These are phyloP conservation scores for Fusarium haematococcum DNA, from an alignment of 2,329 filamentous ascomycete genomes.

Conservation along the genomic window DNA sequence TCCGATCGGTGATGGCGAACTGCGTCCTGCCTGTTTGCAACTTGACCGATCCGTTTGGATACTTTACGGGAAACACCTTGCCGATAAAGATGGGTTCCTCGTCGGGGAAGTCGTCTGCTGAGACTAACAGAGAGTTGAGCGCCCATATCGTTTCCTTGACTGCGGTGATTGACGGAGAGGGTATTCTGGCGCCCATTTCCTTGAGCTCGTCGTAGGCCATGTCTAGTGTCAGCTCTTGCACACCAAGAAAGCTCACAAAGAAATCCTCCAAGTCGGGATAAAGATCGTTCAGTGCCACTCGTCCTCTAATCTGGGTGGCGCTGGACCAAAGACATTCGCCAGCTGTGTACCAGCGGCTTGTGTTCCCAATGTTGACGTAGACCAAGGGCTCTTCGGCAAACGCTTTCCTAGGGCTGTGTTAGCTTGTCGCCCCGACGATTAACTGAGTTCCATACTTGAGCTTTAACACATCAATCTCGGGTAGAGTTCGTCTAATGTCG, in stretches of 20 bases:
- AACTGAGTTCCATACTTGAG: slow-evolving; percentile 1
- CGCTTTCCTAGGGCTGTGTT: neutral
- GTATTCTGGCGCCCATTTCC: slow-evolving; percentile 14
- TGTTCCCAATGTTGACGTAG: slow-evolving; percentile 9
- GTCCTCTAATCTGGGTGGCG: slow-evolving; percentile 44
- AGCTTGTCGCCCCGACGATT: neutral
- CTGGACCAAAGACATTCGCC: slow-evolving; percentile 52
- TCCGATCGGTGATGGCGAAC: slow-evolving; percentile 53
- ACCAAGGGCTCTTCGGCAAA: slow-evolving; percentile 27
- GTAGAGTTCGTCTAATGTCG: neutral
- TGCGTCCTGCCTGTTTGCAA: slow-evolving; percentile 24
- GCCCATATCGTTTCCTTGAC: slow-evolving; percentile 48
- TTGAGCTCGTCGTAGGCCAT: slow-evolving; percentile 50
- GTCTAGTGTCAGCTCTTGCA: slow-evolving; percentile 43
- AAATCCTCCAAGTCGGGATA: slow-evolving; percentile 47
- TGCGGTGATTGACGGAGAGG: slow-evolving; percentile 25
- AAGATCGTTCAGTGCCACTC: slow-evolving; percentile 40
- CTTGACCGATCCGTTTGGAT: slow-evolving; percentile 25
- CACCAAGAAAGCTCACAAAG: slow-evolving; percentile 46
- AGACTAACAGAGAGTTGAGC: slow-evolving; percentile 48
- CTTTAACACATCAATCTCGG: neutral
- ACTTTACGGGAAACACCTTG: slow-evolving; percentile 40
- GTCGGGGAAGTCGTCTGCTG: neutral
- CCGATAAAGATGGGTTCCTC: slow-evolving; percentile 17
- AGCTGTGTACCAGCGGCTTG: slow-evolving; percentile 44